phyloP scores from a whole-genome alignment of 2,329 filamentous ascomycete species.

The Fusarium continuum region DNA sequence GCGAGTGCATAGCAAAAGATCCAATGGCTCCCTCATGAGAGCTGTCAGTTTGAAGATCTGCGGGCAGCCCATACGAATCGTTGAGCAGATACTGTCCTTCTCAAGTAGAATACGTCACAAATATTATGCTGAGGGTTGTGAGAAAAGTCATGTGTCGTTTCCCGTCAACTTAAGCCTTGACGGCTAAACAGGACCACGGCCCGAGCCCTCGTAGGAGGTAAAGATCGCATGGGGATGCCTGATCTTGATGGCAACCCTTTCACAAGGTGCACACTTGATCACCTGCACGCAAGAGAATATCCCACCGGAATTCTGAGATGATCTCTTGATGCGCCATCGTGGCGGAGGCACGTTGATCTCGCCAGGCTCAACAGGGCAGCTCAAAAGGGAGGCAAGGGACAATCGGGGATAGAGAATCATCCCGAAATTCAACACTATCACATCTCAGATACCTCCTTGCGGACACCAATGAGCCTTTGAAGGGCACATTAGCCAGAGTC shows the following conservation, averaged over 20 bases:
- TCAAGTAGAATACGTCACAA: constrained; percentile 1
- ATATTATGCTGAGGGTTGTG: constrained; percentile 24
- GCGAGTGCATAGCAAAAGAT: not conserved
- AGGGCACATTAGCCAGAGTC: constrained; percentile 1
- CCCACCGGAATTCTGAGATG: constrained; percentile 21
- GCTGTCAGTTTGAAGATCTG: constrained; percentile 2
- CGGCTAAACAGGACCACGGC: constrained; percentile 34
- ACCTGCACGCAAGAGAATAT: constrained; percentile 3
- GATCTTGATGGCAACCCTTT: constrained; percentile 8
- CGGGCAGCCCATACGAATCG: not conserved
- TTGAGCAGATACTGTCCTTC: constrained; percentile 1
- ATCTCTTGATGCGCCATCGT: constrained; percentile 24
- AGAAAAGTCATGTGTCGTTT: constrained; percentile 27
- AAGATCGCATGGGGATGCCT: constrained; percentile 30
- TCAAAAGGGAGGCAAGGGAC: constrained; percentile 26
- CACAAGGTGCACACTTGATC: constrained; percentile 24
- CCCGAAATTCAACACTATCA: constrained; percentile 23
- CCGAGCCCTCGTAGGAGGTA: constrained; percentile 21
- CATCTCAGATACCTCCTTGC: constrained; percentile 32
- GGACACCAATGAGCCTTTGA: constrained; percentile 7
- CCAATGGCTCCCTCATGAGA: not conserved
- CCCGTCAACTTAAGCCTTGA: constrained; percentile 17
- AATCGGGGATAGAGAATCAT: constrained; percentile 11
- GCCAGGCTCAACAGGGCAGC: constrained; percentile 9
- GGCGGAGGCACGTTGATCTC: constrained; percentile 25